phyloP scores from a whole-genome alignment of 495 filamentous ascomycete species.

The Lindgomyces ingoldianus region DNA sequence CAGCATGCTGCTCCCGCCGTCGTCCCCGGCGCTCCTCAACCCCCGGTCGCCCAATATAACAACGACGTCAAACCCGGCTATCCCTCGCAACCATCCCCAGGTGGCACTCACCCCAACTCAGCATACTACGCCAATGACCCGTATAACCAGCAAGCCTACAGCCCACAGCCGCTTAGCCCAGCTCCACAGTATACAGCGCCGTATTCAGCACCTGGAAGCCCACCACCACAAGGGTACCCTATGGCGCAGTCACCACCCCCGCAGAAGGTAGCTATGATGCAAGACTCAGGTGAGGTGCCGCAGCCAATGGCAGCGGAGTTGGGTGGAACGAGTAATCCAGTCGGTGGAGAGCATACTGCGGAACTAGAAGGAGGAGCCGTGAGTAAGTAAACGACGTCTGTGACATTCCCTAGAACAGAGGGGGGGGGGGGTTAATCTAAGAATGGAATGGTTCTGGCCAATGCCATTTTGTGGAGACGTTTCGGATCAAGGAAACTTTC shows the following conservation, averaged over 20 bases:
- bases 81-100: background rate
- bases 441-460: no score
- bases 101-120: background rate
- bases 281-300: background rate
- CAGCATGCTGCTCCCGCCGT: background rate
- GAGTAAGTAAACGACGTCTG: background rate
- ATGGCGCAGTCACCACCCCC: background rate
- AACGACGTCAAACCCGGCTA: conserved; percentile 21
- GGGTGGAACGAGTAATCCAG: background rate
- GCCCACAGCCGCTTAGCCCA: background rate
- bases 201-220: background rate
- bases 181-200: conserved; percentile 22
- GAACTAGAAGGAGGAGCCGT: background rate
- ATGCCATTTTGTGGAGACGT: no score
- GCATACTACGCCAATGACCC: conserved; percentile 15
- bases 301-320: conserved; percentile 12
- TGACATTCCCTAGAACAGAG: no score
- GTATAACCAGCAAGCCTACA: conserved; percentile 20
- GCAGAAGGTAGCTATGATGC: background rate
- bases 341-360: background rate
- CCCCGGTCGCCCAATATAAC: background rate
- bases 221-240: background rate
- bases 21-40: background rate
- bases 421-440: no score
- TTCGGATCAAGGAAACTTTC: no score